Evolutionary conservation across 2,329 filamentous ascomycete species (phyloP).

Genomic region (Neopestalotiopsis rosae): DNA sequence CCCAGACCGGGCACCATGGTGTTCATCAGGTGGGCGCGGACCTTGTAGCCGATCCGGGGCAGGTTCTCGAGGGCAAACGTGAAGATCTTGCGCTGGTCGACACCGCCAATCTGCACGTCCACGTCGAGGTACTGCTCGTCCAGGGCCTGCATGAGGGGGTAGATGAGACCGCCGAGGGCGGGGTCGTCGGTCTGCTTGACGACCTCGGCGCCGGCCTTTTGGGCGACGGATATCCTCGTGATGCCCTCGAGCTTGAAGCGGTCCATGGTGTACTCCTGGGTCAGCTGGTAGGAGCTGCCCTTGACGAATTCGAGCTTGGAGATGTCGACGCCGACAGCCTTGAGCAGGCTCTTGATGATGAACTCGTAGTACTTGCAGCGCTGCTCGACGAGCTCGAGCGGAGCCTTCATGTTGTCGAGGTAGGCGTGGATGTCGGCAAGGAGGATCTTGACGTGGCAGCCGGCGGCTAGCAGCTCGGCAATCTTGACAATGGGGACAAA

Average conservation of each 20-base stretch:
- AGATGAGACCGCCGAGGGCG: constrained; percentile 75
- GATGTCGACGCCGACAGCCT: constrained; percentile 79
- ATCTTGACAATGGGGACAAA: constrained; percentile 90
- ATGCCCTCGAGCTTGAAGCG: constrained; percentile 77
- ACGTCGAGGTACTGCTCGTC: constrained; percentile 90
- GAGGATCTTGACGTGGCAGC: constrained; percentile 81
- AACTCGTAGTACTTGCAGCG: constrained; percentile 84
- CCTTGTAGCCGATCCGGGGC: constrained; percentile 83
- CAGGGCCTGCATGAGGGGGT: constrained; percentile 86
- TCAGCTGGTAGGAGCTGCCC: constrained; percentile 82
- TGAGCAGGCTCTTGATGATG: constrained; percentile 75
- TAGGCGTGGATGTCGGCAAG: constrained; percentile 79
- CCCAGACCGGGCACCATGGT: constrained; percentile 88
- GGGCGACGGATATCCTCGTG: constrained; percentile 68
- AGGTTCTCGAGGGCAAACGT: constrained; percentile 83
- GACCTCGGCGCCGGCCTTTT: constrained; percentile 90
- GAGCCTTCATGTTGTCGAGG: constrained; percentile 84
- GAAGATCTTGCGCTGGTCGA: constrained; percentile 91
- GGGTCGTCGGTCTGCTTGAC: constrained; percentile 90
- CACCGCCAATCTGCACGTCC: constrained; percentile 85
- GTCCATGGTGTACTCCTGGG: constrained; percentile 82
- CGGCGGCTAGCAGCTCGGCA: constrained; percentile 83
- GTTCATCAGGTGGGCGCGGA: constrained; percentile 73
- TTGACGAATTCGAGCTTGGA: constrained; percentile 83
- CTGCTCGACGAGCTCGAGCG: constrained; percentile 83